Evolutionary conservation across 2,329 filamentous ascomycete genomes (phyloP).

Genomic region (Ophiostoma ips): DNA sequence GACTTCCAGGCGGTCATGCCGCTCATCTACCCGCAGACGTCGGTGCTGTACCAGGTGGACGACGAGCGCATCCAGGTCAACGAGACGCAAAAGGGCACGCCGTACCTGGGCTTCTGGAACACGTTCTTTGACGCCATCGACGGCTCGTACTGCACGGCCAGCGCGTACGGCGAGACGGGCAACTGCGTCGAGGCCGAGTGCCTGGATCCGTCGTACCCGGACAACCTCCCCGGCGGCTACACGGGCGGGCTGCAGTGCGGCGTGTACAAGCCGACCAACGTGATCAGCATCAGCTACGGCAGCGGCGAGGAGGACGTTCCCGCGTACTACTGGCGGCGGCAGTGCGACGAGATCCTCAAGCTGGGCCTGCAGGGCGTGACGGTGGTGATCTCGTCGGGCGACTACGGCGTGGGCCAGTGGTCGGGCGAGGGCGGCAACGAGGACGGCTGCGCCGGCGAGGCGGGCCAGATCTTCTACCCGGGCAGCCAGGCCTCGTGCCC

Average conservation of each 20-base stretch:
- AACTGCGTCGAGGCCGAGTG: constrained; percentile 23
- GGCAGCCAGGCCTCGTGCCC: constrained; percentile 24
- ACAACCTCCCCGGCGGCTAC: constrained; percentile 31
- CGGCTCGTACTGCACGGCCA: constrained; percentile 35
- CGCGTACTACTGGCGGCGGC: constrained; percentile 36
- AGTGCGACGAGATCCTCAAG: constrained; percentile 39
- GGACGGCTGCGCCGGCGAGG: constrained; percentile 15
- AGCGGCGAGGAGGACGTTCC: constrained; percentile 40
- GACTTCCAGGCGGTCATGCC: constrained; percentile 35
- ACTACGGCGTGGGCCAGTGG: constrained; percentile 29
- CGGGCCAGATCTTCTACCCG: constrained; percentile 15
- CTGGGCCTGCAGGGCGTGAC: constrained; percentile 36
- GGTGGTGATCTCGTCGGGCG: constrained; percentile 33
- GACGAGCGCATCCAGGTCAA: constrained; percentile 21
- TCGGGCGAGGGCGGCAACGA: constrained; percentile 17
- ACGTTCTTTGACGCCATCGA: constrained; percentile 35
- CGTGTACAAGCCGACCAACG: constrained; percentile 35
- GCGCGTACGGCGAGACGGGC: constrained; percentile 33
- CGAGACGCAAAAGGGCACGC: constrained; percentile 6
- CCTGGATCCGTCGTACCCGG: constrained; percentile 35
- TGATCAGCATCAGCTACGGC: constrained; percentile 43
- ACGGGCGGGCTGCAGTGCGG: constrained; percentile 27
- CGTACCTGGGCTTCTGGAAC: constrained; percentile 16
- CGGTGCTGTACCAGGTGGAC: constrained; percentile 21
- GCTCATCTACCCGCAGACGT: constrained; percentile 35